A percentile compares a stretch with the other conserved stretches of the same genome.
These are phyloP conservation scores for Didymella sp. DNA, from an alignment of 2,329 filamentous ascomycete species.

Conservation along the genomic window DNA sequence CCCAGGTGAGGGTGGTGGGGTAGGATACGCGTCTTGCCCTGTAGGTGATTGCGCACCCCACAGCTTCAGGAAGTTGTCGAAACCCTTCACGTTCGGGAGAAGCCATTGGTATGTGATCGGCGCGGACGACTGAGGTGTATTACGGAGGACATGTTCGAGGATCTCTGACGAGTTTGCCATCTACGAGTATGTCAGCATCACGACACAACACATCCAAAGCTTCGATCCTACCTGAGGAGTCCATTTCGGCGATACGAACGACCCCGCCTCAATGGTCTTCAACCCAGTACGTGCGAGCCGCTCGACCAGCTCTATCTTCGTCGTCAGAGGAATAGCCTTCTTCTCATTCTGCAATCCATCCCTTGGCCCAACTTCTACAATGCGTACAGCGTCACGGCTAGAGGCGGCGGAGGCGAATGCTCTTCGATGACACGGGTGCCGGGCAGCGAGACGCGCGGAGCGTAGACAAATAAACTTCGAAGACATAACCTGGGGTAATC, in stretches of 20 bases:
- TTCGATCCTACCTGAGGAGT: slow-evolving; percentile 70
- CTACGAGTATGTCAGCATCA: slow-evolving; percentile 58
- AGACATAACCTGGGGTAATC: slow-evolving; percentile 32
- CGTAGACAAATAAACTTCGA: slow-evolving; percentile 43
- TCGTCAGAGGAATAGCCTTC: slow-evolving; percentile 70
- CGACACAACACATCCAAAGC: not conserved
- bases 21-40: slow-evolving; percentile 58
- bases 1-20: slow-evolving; percentile 49
- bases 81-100: slow-evolving; percentile 76
- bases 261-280: slow-evolving; percentile 77
- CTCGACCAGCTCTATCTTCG: slow-evolving; percentile 79
- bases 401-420: slow-evolving; percentile 44
- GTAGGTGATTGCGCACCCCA: slow-evolving; percentile 55
- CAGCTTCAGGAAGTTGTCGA: slow-evolving; percentile 66
- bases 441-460: slow-evolving; percentile 46
- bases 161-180: slow-evolving; percentile 83
- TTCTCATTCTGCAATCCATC: slow-evolving; percentile 91
- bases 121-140: slow-evolving; percentile 60
- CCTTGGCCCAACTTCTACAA: slow-evolving; percentile 84
- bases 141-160: slow-evolving; percentile 69
- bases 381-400: slow-evolving; percentile 57
- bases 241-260: slow-evolving; percentile 84
- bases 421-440: slow-evolving; percentile 39
- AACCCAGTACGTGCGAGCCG: slow-evolving; percentile 73
- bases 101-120: slow-evolving; percentile 80